phyloP scores from a whole-genome alignment of 2,329 filamentous ascomycete genomes.

The Chaetomium sp. region DNA sequence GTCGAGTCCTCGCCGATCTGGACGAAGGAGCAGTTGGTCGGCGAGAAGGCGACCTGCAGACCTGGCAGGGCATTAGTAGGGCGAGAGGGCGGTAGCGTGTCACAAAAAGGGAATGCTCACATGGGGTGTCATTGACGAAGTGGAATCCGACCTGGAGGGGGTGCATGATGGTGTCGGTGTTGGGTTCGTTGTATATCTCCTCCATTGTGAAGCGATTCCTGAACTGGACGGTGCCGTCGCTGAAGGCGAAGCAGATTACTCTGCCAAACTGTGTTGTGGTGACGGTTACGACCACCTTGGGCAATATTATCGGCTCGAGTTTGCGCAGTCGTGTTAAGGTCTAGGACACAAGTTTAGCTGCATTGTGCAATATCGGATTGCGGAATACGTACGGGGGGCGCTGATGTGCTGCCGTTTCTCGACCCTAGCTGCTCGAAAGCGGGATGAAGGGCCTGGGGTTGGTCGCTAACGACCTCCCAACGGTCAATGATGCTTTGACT shows the following conservation, averaged over 20 bases:
- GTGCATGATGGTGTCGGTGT: conserved; percentile 66
- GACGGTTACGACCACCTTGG: conserved; percentile 71
- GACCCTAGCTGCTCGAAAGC: conserved; percentile 76
- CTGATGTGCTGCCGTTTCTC: conserved; percentile 57
- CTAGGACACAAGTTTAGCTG: conserved; percentile 29
- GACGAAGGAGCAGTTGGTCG: conserved; percentile 60
- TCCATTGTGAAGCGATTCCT: conserved; percentile 75
- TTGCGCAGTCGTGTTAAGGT: conserved; percentile 56
- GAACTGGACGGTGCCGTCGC: conserved; percentile 80
- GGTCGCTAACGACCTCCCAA: conserved; percentile 76
- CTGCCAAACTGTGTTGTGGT: conserved; percentile 71
- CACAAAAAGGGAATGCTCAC: conserved; percentile 46
- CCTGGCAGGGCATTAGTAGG: conserved; percentile 43
- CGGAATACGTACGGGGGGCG: conserved; percentile 31
- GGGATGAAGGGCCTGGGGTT: conserved; percentile 67
- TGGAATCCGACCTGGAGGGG: conserved; percentile 78
- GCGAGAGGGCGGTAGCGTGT: too few species aligned
- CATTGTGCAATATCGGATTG: background rate
- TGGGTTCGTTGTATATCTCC: conserved; percentile 64
- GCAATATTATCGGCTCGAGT: conserved; percentile 66
- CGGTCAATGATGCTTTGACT: conserved; percentile 75
- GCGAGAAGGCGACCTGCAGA: conserved; percentile 62
- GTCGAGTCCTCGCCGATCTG: conserved; percentile 62
- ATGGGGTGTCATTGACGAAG: conserved; percentile 66
- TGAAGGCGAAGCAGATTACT: conserved; percentile 70